Evolutionary conservation across 1,139 yeast species (phyloP), one percentile per base, ranked within the genome.

Genomic region (Geotrichum phurueaensis): DNA sequence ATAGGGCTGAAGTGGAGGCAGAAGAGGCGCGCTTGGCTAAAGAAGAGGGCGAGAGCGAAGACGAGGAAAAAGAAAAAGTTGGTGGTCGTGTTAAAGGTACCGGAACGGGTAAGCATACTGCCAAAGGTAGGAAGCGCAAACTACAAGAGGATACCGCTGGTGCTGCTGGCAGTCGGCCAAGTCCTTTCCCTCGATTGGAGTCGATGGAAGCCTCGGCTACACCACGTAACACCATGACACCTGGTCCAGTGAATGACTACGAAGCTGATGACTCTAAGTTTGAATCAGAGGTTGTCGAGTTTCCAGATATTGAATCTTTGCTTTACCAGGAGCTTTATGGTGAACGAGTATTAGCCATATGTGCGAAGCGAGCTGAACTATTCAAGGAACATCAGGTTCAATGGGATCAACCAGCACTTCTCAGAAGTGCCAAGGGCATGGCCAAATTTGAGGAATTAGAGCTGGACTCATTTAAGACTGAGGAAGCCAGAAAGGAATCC

Each of bases 251-350:
- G 13, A 31, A 39, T 18, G 59, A 56, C 12, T 50, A 51, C 33
- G 59, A 58, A 12, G 57, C 54, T 15, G 63, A 57, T 13, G 62
- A 61, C 25, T 47, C 54, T 15, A 59, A 61, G 18, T 61, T 50
- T 48, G 63, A 61, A 23, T 56, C 63, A 15, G 61, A 59, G 31
- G 61, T 47, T 15, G 54, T 57, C 6, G 60, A 61, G 23, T 61
- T 59, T 57, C 60, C 57, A 62, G 86, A 86, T 68, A 79, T 85
- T 43, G 95, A 89, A 69, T 73, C 84, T 56, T 87, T 87, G 61
- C 84, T 90, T 0, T 91, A 97, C 96, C 87, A 87, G 67, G 82
- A 84, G 13, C 73, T 87, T 23, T 89, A 96, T 0, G 89, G 96
- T 0, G 87, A 86, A 63, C 82, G 89, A 0, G 78, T 97, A 62